Base-by-base conservation (phyloP, 2,329 filamentous ascomycete genomes). In the Epichloe aotearoae region DNA sequence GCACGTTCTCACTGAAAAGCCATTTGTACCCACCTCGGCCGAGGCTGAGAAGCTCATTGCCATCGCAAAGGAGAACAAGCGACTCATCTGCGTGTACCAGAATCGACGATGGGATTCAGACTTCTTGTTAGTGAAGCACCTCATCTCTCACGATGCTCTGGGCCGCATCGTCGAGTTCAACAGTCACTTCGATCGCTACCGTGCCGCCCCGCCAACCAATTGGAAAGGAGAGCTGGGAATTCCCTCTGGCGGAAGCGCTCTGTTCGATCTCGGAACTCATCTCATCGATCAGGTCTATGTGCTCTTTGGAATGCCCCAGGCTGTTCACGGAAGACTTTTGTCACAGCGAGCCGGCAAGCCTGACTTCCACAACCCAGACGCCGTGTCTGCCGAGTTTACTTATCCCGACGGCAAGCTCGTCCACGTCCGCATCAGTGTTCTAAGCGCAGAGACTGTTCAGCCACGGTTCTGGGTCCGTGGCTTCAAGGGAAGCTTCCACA, bases 1-100 rank as follows among this genome's bases (percentile, higher is more conserved):
- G 71, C 83, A 91, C 64, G 83, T 90, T 26, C 72, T 91, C 49
- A 83, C 85, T 46, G 87, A 91, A 71, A 91, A 91, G 71, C 87
- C 87, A 2, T 91, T 91, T 63, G 84, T 87, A 12, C 83, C 86
- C 19, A 85, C 82, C 1, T 72, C 77, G 1, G 72, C 77, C 52
- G 82, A 90, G 66, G 86, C 86, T 11, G 73, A 79, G 36, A 68
- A 78, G 57, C 76, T 91, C 6, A 74, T 77, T 43, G 64, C 66
- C 10, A 67, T 83, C 47, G 77, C 82, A 10, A 65, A 72, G 55
- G 64, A 74, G 52, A 64, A 73, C 45, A 65, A 69, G 38, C 72
- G 72, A 50, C 62, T 82, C 43, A 65, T 86, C 53, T 80, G 80
- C 55, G 82, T 86, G n/a, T 86, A 84, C 65, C 83, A 86, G 70